phyloP scores from a whole-genome alignment of 2,329 filamentous ascomycete genomes.

The Sphaerulina musiva region DNA sequence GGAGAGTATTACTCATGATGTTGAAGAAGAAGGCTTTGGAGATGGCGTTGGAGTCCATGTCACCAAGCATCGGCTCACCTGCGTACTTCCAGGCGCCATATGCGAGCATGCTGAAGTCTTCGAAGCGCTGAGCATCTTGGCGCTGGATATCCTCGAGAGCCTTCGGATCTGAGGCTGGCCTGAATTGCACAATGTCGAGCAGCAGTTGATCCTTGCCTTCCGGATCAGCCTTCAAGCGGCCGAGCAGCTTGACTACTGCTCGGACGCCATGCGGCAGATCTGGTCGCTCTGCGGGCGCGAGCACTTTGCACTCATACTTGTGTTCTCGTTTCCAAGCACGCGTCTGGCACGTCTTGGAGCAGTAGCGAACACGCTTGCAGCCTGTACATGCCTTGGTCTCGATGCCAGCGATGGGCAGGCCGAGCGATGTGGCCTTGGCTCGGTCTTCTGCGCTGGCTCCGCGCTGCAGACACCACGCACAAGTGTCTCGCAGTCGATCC shows the following conservation, averaged over 20 bases:
- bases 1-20: constrained; percentile 54
- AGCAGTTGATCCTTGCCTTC: constrained; percentile 22
- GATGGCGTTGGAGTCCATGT: constrained; percentile 19
- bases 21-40: constrained; percentile 26
- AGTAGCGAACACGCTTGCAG: constrained; percentile 55
- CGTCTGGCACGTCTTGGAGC: constrained; percentile 54
- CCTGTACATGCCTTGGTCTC: constrained; percentile 51
- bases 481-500: constrained; percentile 47
- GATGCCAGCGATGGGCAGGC: constrained; percentile 22
- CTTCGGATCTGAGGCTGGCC: constrained; percentile 26
- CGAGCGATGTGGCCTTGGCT: constrained; percentile 33
- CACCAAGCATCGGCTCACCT: constrained; percentile 24
- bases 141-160: constrained; percentile 46
- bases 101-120: constrained; percentile 48
- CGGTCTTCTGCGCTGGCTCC: constrained; percentile 17
- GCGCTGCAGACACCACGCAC: constrained; percentile 49
- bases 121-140: constrained; percentile 38
- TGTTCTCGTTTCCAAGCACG: constrained; percentile 55
- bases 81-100: constrained; percentile 52
- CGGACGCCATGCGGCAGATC: constrained; percentile 51
- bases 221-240: constrained; percentile 22
- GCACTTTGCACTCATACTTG: constrained; percentile 54
- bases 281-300: constrained; percentile 36
- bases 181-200: constrained; percentile 24
- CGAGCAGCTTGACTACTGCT: constrained; percentile 50